These are phyloP conservation scores for Cyclostephanos invisitatus DNA, from an alignment of 108 stramenopile species.

Conservation along the genomic window DNA sequence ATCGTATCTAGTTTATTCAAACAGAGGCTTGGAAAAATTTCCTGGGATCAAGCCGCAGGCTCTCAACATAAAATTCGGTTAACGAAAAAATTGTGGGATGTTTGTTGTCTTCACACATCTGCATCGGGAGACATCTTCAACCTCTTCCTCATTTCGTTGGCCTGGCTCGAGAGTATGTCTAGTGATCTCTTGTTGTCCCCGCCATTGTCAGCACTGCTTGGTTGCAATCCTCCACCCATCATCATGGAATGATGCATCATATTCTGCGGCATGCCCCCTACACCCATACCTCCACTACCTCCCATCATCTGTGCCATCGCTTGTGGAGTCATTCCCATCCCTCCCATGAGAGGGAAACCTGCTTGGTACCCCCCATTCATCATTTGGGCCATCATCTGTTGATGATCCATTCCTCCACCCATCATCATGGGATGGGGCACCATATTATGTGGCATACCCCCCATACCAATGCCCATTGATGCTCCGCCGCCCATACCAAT, in stretches of 20 bases:
- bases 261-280: neutral
- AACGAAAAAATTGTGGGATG: neutral
- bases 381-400: neutral
- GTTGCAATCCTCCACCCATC: constrained; percentile 5
- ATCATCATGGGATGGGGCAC: constrained; percentile 11
- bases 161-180: constrained; percentile 1
- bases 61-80: too few relatives aligned
- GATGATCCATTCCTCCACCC: neutral
- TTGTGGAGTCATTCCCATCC: neutral
- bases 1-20: too few relatives aligned
- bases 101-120: neutral
- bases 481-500: neutral
- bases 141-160: constrained; percentile 3
- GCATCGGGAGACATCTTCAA: neutral
- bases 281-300: constrained; percentile 8
- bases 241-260: constrained; percentile 7
- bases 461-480: neutral
- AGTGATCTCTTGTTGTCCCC: neutral
- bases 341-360: neutral
- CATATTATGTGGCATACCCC: neutral
- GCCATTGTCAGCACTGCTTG: neutral
- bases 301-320: constrained; percentile 2
- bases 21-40: too few relatives aligned
- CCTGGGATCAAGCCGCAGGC: too few relatives aligned
- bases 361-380: neutral